Conservation (phyloP, 371 early-diverging fungal species). For the Synchytrium microbalum region DNA sequence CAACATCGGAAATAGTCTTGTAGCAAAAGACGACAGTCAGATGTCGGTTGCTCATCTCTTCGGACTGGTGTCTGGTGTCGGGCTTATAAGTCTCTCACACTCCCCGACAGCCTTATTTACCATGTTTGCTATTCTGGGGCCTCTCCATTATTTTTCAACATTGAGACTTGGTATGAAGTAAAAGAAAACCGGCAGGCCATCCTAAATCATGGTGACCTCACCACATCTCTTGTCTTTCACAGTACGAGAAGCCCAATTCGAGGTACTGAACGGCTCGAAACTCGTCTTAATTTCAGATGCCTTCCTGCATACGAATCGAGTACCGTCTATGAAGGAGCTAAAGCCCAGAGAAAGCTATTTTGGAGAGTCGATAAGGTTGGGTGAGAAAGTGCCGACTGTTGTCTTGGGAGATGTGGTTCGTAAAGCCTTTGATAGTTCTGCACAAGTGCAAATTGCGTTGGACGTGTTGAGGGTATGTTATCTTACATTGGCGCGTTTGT, state of each 20-base stretch:
- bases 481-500: slow-evolving; percentile 21
- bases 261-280: slow-evolving; percentile 56
- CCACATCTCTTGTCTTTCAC: slow-evolving; percentile 33
- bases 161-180: slow-evolving; percentile 20
- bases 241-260: slow-evolving; percentile 54
- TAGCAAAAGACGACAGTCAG: slow-evolving; percentile 67
- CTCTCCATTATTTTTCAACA: slow-evolving; percentile 51
- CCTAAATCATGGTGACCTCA: too few relatives aligned
- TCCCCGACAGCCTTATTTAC: slow-evolving; percentile 50
- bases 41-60: slow-evolving; percentile 60
- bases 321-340: neutral
- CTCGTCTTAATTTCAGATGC: slow-evolving; percentile 36
- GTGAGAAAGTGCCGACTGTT: slow-evolving; percentile 13
- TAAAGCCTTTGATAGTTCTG: slow-evolving; percentile 33
- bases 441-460: slow-evolving; percentile 32
- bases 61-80: slow-evolving; percentile 58
- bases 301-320: slow-evolving; percentile 17
- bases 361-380: neutral
- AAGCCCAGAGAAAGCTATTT: neutral
- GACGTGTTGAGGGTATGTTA: slow-evolving; percentile 39
- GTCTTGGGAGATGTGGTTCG: slow-evolving; percentile 39
- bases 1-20: slow-evolving; percentile 63
- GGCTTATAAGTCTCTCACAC: slow-evolving; percentile 50
- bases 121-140: slow-evolving; percentile 44
- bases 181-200: too few relatives aligned